Percentiles rank a stretch among this genome's conserved stretches.
These are phyloP conservation scores for Pholiota adiposa DNA, from an alignment of 1,284 basidiomycete species.

Conservation along the genomic window DNA sequence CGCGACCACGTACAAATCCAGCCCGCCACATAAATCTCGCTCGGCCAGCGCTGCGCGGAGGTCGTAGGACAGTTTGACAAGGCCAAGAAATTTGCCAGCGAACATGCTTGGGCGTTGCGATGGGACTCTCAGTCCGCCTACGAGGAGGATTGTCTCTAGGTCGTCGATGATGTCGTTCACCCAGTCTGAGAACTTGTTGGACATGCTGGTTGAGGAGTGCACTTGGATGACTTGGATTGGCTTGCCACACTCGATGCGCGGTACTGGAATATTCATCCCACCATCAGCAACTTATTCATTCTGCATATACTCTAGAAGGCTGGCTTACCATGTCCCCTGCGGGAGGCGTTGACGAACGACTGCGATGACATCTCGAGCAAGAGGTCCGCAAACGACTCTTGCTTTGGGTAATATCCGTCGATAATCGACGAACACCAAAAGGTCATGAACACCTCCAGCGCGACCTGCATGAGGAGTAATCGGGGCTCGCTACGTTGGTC, in stretches of 20 bases:
- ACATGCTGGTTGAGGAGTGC: not conserved
- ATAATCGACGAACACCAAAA: constrained; percentile 22
- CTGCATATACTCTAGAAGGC: too few relatives aligned
- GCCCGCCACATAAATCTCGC: constrained; percentile 23
- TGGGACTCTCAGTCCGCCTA: constrained; percentile 2
- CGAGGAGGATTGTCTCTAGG: not conserved
- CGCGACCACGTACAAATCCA: constrained; percentile 19
- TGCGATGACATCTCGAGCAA: constrained; percentile 5
- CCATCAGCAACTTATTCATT: not conserved
- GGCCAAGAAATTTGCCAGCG: not conserved
- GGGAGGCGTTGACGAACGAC: not conserved
- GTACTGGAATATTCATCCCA: not conserved
- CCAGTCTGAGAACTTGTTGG: constrained; percentile 8
- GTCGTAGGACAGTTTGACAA: constrained; percentile 21
- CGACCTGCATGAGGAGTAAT: constrained; percentile 2
- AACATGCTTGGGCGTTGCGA: not conserved
- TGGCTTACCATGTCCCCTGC: not conserved
- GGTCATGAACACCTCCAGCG: constrained; percentile 21
- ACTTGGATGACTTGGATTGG: constrained; percentile 8
- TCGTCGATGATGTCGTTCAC: constrained; percentile 9
- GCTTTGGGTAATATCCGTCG: constrained; percentile 21
- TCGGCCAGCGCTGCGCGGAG: constrained; percentile 28
- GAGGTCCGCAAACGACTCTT: constrained; percentile 20
- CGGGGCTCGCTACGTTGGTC: not conserved
- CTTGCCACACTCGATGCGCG: constrained; percentile 1